These are phyloP conservation scores for Xylariaceae sp. DNA, from an alignment of 2,329 filamentous ascomycete species.

Conservation along the genomic window DNA sequence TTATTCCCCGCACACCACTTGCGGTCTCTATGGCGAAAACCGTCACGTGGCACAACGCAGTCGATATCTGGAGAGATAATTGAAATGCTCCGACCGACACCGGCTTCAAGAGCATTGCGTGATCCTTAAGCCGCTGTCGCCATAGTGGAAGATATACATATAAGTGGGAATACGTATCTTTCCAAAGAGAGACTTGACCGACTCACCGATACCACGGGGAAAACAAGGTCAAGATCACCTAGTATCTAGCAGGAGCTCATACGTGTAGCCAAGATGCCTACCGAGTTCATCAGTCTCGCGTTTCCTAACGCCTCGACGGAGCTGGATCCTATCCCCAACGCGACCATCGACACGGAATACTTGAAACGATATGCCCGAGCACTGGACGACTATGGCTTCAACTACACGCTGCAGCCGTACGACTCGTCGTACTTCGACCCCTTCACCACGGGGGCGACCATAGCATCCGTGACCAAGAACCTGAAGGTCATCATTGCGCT, in stretches of 20 bases:
- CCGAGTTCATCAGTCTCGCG: conserved; percentile 52
- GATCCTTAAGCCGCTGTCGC: conserved; percentile 13
- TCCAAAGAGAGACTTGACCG: neutral
- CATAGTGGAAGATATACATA: conserved; percentile 3
- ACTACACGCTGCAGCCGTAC: conserved; percentile 56
- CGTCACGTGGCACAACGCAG: neutral
- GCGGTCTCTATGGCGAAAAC: too few relatives aligned
- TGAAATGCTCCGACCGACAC: conserved; percentile 8
- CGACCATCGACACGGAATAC: conserved; percentile 46
- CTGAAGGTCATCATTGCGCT: conserved; percentile 55
- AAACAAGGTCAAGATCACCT: neutral
- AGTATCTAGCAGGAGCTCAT: neutral
- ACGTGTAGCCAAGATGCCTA: conserved; percentile 27
- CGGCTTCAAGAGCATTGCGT: conserved; percentile 13
- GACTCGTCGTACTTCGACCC: conserved; percentile 47
- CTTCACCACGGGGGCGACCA: conserved; percentile 52
- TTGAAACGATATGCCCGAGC: conserved; percentile 48
- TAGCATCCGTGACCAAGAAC: conserved; percentile 48
- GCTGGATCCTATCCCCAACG: conserved; percentile 42
- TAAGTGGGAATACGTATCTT: neutral
- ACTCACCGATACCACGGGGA: neutral
- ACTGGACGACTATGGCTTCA: conserved; percentile 53
- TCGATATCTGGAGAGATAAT: neutral
- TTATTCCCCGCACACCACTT: too few relatives aligned
- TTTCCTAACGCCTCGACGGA: conserved; percentile 52